Conservation (phyloP, 139 green algal genomes). For the Asterochloris erici region DNA sequence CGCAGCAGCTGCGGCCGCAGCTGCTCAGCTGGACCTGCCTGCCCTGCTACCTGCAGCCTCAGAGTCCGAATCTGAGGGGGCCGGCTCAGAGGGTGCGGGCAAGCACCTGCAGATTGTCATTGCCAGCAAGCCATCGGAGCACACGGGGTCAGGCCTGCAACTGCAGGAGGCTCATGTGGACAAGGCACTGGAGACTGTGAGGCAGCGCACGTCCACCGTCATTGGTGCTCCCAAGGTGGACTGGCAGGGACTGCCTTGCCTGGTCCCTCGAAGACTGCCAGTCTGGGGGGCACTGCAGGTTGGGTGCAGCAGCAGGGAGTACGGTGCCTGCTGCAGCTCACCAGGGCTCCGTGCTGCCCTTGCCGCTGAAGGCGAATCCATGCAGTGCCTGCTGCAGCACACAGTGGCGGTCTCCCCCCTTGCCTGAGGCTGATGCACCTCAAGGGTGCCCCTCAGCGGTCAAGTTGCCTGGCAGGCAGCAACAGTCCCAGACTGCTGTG, state of each 20-base stretch:
- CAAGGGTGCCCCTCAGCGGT: too few species aligned
- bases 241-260: neutral
- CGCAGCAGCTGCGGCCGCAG: slow-evolving; percentile 32
- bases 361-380: too few species aligned
- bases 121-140: neutral
- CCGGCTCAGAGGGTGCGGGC: neutral
- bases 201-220: slow-evolving; percentile 60
- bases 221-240: slow-evolving; percentile 51
- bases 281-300: too few species aligned
- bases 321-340: too few species aligned
- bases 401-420: too few species aligned
- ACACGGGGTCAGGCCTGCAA: neutral
- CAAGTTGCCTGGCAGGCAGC: too few species aligned
- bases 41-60: neutral
- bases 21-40: slow-evolving; percentile 10
- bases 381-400: too few species aligned
- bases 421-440: too few species aligned
- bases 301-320: too few species aligned
- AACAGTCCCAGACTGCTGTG: too few species aligned
- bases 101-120: neutral
- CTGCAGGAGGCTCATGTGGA: slow-evolving; percentile 34
- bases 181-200: slow-evolving; percentile 46
- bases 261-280: too few species aligned
- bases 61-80: neutral
- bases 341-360: too few species aligned